These are phyloP conservation scores for Sphagnum tenellum DNA, from an alignment of 225 moss, liverwort and hornwort genomes.

Conservation along the genomic window DNA sequence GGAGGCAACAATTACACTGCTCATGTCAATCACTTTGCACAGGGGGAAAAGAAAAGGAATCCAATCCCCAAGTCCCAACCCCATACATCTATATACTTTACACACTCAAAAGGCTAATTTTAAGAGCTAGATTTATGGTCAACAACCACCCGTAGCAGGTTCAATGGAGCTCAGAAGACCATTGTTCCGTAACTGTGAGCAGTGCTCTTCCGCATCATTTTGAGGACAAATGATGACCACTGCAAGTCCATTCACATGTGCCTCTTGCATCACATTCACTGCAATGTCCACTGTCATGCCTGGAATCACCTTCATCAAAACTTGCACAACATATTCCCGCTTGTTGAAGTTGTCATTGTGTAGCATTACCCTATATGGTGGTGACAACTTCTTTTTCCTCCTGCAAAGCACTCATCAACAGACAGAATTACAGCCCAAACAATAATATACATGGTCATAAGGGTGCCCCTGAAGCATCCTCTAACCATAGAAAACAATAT, in stretches of 20 bases:
- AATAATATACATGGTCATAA: too few species aligned
- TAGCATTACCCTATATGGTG: constrained; percentile 87
- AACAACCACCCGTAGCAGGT: constrained; percentile 60
- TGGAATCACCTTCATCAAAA: constrained; percentile 89
- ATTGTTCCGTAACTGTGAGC: constrained; percentile 72
- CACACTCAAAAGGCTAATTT: constrained; percentile 16
- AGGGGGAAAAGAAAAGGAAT: too few species aligned
- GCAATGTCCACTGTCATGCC: constrained; percentile 91
- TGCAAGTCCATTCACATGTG: constrained; percentile 79
- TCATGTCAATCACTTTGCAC: too few species aligned
- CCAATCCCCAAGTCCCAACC: too few species aligned
- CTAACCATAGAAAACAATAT: too few species aligned
- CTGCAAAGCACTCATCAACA: constrained; percentile 12
- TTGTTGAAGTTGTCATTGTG: constrained; percentile 95
- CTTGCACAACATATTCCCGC: constrained; percentile 89
- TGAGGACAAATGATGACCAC: constrained; percentile 88
- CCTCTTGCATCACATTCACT: constrained; percentile 91
- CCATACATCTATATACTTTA: constrained; percentile 21
- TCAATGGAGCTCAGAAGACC: constrained; percentile 83
- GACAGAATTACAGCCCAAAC: too few species aligned
- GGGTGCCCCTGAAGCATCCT: too few species aligned
- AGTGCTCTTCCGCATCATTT: constrained; percentile 85
- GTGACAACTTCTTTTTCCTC: constrained; percentile 74
- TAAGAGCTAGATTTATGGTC: constrained; percentile 2
- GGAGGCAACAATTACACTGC: too few species aligned